phyloP scores from a whole-genome alignment of 2,329 filamentous ascomycete species.

The Monosporascus sp. region DNA sequence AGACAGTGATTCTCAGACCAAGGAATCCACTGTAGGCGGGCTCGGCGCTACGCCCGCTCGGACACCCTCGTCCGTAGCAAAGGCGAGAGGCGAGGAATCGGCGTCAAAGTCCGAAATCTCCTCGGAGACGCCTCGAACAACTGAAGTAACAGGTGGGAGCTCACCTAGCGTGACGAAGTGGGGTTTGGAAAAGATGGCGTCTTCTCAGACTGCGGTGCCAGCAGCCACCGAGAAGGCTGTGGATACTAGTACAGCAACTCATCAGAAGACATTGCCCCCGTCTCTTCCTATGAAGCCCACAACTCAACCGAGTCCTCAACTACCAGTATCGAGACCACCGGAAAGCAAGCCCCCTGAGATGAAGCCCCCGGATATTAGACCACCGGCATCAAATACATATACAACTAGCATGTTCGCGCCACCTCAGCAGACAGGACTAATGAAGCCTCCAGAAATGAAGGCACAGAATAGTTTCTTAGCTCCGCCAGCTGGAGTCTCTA shows the following conservation, averaged over 20 bases:
- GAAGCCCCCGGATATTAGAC: conserved; percentile 21
- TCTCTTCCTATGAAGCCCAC: conserved; percentile 1
- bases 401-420: conserved; percentile 30
- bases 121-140: background rate
- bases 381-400: conserved; percentile 17
- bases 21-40: conserved; percentile 4
- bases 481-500: conserved; percentile 23
- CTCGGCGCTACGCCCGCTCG: background rate
- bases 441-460: conserved; percentile 25
- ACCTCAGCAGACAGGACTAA: conserved; percentile 19
- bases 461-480: conserved; percentile 27
- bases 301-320: conserved; percentile 7
- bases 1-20: conserved; percentile 15
- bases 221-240: conserved; percentile 5
- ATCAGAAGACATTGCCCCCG: conserved; percentile 4
- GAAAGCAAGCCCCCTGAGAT: conserved; percentile 20
- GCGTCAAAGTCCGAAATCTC: conserved; percentile 3
- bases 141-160: background rate
- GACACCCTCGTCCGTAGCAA: conserved; percentile 2
- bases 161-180: background rate
- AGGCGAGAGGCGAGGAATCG: conserved; percentile 1
- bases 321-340: conserved; percentile 8
- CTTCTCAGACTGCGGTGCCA: conserved; percentile 3
- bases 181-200: background rate
- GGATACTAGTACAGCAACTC: background rate